A percentile compares a stretch with the other conserved stretches of the same genome.
phyloP scores from a whole-genome alignment of 2,329 filamentous ascomycete species.

The Calonectria naviculata region DNA sequence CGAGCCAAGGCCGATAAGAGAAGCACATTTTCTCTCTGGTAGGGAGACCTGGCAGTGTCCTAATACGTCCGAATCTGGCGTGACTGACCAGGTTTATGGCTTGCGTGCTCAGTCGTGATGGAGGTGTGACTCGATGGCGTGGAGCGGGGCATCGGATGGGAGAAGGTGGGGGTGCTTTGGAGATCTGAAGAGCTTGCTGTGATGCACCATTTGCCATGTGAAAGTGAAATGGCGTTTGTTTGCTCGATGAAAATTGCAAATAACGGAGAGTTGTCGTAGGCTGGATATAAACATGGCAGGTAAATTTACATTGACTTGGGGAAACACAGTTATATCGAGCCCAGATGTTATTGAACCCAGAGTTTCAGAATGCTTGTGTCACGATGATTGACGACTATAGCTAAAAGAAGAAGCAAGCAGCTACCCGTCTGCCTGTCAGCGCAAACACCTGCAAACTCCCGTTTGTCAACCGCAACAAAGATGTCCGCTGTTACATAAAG shows the following conservation, averaged over 20 bases:
- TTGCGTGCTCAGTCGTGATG: slow-evolving; percentile 6
- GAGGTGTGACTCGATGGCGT: slow-evolving; percentile 6
- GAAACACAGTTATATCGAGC: too few species aligned
- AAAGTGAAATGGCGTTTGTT: too few species aligned
- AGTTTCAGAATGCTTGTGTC: too few species aligned
- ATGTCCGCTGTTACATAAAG: background rate
- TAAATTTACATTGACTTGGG: too few species aligned
- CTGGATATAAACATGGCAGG: too few species aligned
- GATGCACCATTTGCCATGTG: background rate
- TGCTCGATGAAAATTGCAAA: too few species aligned
- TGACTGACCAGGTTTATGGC: background rate
- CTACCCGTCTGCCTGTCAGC: background rate
- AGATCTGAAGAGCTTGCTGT: too few species aligned
- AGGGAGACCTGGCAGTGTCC: background rate
- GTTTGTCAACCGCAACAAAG: background rate
- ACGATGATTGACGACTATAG: too few species aligned
- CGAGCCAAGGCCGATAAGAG: slow-evolving; percentile 7
- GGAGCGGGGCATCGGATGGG: background rate
- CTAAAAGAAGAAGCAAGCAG: too few species aligned
- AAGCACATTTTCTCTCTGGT: background rate
- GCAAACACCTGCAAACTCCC: background rate
- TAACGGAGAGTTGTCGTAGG: too few species aligned
- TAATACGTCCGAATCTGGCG: background rate
- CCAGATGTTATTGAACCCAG: too few species aligned
- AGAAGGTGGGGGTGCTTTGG: background rate